phyloP scores from a whole-genome alignment of 1,139 yeast genomes.

The Yamadazyma triangularis region DNA sequence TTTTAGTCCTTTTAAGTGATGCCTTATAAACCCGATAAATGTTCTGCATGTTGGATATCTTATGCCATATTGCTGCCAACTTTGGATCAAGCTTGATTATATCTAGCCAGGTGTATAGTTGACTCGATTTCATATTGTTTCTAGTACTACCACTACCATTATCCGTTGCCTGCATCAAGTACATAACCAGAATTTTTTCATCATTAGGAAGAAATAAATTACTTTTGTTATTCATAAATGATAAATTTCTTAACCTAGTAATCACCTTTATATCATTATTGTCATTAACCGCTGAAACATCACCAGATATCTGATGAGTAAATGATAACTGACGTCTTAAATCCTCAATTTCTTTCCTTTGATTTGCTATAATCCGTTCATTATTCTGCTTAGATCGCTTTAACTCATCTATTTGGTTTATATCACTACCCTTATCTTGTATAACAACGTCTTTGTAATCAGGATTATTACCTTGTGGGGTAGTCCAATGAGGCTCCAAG shows the following conservation, averaged over 20 bases:
- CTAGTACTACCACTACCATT: neutral
- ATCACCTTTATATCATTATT: conserved; percentile 8
- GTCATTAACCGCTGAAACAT: conserved; percentile 5
- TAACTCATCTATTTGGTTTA: conserved; percentile 19
- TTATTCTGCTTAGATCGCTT: conserved; percentile 16
- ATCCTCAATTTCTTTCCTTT: conserved; percentile 33
- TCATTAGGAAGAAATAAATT: conserved; percentile 19
- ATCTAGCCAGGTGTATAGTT: conserved; percentile 38
- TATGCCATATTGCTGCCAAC: conserved; percentile 38
- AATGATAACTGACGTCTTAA: conserved; percentile 29
- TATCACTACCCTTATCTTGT: conserved; percentile 2
- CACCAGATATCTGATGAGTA: conserved; percentile 21
- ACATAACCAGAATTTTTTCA: conserved; percentile 2
- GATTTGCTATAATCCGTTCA: conserved; percentile 21
- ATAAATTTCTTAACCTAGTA: conserved; percentile 14
- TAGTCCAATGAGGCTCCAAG: conserved; percentile 39
- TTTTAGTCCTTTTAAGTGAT: conserved; percentile 1
- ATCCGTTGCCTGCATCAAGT: neutral
- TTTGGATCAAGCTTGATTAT: conserved; percentile 39
- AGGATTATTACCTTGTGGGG: neutral
- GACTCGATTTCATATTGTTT: too few relatives aligned
- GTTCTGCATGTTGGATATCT: conserved; percentile 38
- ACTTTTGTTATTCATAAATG: conserved; percentile 10
- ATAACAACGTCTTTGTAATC: neutral
- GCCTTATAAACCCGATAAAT: conserved; percentile 20